phyloP scores from a whole-genome alignment of 331 rosid genomes.

The Prunus yedoensis region DNA sequence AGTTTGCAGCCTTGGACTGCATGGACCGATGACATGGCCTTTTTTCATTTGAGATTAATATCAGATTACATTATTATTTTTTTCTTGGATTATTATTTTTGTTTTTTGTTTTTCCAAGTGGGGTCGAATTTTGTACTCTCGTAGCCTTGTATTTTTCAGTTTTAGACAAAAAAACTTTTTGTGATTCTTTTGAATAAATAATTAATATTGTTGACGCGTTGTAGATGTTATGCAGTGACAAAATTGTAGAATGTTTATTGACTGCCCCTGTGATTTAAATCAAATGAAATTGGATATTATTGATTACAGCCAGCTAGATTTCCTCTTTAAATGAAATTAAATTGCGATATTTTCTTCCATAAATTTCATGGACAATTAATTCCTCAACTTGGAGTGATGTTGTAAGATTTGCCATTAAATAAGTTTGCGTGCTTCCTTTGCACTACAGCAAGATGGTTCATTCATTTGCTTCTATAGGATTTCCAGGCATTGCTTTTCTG shows the following conservation, averaged over 20 bases:
- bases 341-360: background rate
- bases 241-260: constrained; percentile 27
- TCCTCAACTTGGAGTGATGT: background rate
- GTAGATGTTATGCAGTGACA: too few species aligned
- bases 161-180: constrained; percentile 10
- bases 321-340: background rate
- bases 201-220: constrained; percentile 8
- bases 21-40: constrained; percentile 10
- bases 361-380: background rate
- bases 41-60: background rate
- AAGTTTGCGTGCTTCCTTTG: too few species aligned
- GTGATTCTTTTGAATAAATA: background rate
- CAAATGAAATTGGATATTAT: background rate
- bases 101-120: background rate
- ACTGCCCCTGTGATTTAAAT: background rate
- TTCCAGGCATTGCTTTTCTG: too few species aligned
- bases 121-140: constrained; percentile 10
- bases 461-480: too few species aligned
- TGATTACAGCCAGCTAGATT: constrained; percentile 25
- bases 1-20: constrained; percentile 23
- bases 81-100: too few species aligned
- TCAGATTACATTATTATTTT: background rate
- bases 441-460: too few species aligned
- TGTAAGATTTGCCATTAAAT: background rate
- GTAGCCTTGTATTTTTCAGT: constrained; percentile 28